Evolutionary conservation across 2,329 filamentous ascomycete species (phyloP), one percentile per base, ranked within the genome.

Genomic region (Metarhizium brunneum): DNA sequence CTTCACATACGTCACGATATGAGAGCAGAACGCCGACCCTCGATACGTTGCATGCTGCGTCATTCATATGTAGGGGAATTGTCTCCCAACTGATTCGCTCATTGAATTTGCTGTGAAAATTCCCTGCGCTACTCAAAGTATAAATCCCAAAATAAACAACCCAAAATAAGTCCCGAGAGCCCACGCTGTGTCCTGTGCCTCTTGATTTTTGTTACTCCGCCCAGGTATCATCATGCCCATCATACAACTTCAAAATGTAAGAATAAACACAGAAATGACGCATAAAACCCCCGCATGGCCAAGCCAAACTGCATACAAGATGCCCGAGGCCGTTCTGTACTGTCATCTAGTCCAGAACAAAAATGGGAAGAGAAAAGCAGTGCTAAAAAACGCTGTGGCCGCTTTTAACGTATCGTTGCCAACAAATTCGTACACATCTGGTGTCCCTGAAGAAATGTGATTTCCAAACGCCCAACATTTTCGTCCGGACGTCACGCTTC

Each of bases 141-240:
- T 47, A 25, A 25, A 25, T 7, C 18, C 43, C 13, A 40, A 40
- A 32, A 38, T 36, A 52, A 52, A 43, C 10, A 53, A 56, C 52
- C 25, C 20, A 49, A 29, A 30, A 47, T 25, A 47, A 43, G 18
- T n/a, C 40, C 45, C n/a, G 25, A 48, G 45, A 50, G 47, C 16
- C 20, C 53, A 50, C 47, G 47, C 38, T 36, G 25, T 54, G 36
- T 51, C 32, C 47, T 50, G 53, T 54, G 53, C 32, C 53, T 47
- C 25, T 47, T 18, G 4, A 14, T 50, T 50, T 50, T 50, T 18
- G 10, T n/a, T 43, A 47, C 53, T 50, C 53, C 53, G 18, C 47
- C 20, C n/a, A 54, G 53, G 47, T 54, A 54, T 50, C 53, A 45
- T 50, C 36, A 50, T 54, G 36, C 32, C 30, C 53, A 40, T 50